phyloP scores from a whole-genome alignment of 768 basidiomycete genomes.

The Lentinula lateritia region DNA sequence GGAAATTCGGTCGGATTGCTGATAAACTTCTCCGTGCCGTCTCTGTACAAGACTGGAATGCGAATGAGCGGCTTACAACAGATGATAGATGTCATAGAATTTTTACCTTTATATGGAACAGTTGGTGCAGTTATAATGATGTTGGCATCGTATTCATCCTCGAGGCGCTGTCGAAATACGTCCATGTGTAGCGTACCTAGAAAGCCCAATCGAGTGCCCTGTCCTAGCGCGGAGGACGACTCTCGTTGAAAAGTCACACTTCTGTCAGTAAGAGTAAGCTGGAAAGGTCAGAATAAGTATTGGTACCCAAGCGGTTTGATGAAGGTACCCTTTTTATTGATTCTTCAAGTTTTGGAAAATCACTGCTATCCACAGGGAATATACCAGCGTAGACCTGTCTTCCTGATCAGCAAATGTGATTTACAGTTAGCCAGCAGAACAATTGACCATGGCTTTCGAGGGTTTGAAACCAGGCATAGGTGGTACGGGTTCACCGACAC shows the following conservation, averaged over 20 bases:
- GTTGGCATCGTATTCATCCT: slow-evolving; percentile 94
- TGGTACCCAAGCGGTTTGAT: slow-evolving; percentile 3
- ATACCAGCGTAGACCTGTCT: slow-evolving; percentile 87
- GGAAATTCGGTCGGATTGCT: slow-evolving; percentile 98
- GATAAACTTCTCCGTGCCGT: slow-evolving; percentile 55
- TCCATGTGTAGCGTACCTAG: slow-evolving; percentile 96
- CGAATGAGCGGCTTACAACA: background rate
- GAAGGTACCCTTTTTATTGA: slow-evolving; percentile 69
- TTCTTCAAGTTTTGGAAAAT: slow-evolving; percentile 93
- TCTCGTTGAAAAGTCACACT: slow-evolving; percentile 89
- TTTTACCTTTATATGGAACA: slow-evolving; percentile 82
- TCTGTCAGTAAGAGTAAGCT: slow-evolving; percentile 83
- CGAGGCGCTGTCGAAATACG: slow-evolving; percentile 89
- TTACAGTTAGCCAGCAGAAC: background rate
- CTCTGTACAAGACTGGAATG: slow-evolving; percentile 63
- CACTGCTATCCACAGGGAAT: slow-evolving; percentile 86
- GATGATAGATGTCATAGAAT: background rate
- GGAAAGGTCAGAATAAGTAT: slow-evolving; percentile 11
- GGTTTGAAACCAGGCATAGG: slow-evolving; percentile 90
- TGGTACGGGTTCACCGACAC: slow-evolving; percentile 64
- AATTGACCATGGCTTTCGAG: slow-evolving; percentile 85
- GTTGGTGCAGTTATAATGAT: slow-evolving; percentile 95
- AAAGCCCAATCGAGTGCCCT: slow-evolving; percentile 93
- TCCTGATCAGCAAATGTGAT: slow-evolving; percentile 6
- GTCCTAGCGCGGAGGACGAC: slow-evolving; percentile 89